These are phyloP conservation scores for Paraphaeosphaeria minitans DNA, from an alignment of 2,329 filamentous ascomycete genomes.

Conservation along the genomic window DNA sequence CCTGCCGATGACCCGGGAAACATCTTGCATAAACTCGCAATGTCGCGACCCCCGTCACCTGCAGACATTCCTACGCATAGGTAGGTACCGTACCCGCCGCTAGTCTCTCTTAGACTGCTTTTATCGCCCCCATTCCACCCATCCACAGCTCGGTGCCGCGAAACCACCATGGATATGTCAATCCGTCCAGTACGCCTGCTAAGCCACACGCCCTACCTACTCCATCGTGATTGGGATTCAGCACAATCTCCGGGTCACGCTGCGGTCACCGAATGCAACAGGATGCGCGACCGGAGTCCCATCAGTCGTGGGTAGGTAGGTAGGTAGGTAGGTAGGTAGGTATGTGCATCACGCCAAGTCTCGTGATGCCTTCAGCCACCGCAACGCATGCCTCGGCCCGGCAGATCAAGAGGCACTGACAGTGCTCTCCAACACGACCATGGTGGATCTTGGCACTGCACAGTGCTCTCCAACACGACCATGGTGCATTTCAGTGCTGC, in stretches of 20 bases:
- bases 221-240: constrained; percentile 6
- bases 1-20: constrained; percentile 8
- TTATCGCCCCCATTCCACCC: constrained; percentile 3
- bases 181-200: not conserved
- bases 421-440: not conserved
- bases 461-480: not conserved
- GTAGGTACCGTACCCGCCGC: no score
- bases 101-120: not conserved
- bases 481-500: no score
- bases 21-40: constrained; percentile 7
- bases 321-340: no score
- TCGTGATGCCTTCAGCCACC: constrained; percentile 9
- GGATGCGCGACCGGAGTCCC: constrained; percentile 9
- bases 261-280: constrained; percentile 6
- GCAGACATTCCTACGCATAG: constrained; percentile 2
- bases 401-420: not conserved
- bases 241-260: constrained; percentile 8
- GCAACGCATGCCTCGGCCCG: not conserved
- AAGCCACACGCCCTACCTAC: constrained; percentile 1
- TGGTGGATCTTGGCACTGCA: no score
- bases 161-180: not conserved
- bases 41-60: not conserved
- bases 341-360: constrained; percentile 13
- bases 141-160: not conserved
- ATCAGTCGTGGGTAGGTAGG: constrained; percentile 3